Conservation (phyloP, 2,329 filamentous ascomycete genomes). For the Chrysoporthe cubensis region DNA sequence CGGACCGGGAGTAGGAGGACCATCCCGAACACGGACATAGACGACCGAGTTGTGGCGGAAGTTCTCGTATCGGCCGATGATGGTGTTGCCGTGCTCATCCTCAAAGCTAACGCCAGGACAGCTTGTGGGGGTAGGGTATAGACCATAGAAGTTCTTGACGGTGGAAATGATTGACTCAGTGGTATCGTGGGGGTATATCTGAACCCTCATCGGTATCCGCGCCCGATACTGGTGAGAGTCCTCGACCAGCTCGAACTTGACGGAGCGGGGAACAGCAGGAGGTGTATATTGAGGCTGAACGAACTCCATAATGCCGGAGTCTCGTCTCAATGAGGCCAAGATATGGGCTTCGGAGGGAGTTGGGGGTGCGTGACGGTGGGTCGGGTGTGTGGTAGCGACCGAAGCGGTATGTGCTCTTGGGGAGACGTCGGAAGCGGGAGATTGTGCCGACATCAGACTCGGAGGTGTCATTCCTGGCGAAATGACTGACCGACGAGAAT, state of each 20-base stretch:
- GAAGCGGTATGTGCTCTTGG: constrained; percentile 28
- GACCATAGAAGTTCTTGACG: constrained; percentile 97
- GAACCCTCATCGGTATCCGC: constrained; percentile 81
- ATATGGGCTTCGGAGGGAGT: constrained; percentile 30
- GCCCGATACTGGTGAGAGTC: constrained; percentile 71
- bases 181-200: constrained; percentile 93
- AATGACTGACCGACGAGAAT: constrained; percentile 28
- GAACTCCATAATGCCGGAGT: constrained; percentile 27
- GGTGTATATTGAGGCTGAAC: constrained; percentile 43
- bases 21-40: constrained; percentile 83
- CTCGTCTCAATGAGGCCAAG: constrained; percentile 28
- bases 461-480: constrained; percentile 30
- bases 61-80: constrained; percentile 97
- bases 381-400: constrained; percentile 23
- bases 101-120: constrained; percentile 92
- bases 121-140: constrained; percentile 75
- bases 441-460: constrained; percentile 31
- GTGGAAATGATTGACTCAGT: constrained; percentile 98
- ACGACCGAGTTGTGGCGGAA: constrained; percentile 91
- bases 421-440: constrained; percentile 29
- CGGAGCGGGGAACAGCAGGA: constrained; percentile 65
- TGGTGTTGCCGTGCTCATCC: constrained; percentile 82
- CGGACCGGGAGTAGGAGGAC: constrained; percentile 50
- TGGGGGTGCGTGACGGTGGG: constrained; percentile 23
- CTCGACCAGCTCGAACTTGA: constrained; percentile 78